Evolutionary conservation across 306 rosid species (phyloP).

Genomic region (Pyrus communis): DNA sequence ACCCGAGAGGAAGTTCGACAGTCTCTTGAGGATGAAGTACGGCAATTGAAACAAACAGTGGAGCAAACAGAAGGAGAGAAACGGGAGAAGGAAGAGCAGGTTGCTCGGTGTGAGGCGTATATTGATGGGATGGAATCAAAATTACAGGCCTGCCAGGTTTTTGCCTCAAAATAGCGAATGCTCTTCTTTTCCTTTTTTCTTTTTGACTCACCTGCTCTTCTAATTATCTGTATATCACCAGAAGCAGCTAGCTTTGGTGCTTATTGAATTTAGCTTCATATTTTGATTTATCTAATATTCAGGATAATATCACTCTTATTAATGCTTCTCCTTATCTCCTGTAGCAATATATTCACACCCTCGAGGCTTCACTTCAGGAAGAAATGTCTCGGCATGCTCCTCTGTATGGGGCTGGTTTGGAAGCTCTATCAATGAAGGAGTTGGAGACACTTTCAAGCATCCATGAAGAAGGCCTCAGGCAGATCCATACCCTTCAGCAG

Average conservation of each 20-base stretch:
- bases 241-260: neutral
- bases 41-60: slow-evolving; percentile 82
- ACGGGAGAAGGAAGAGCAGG: slow-evolving; percentile 93
- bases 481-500: slow-evolving; percentile 87
- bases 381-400: slow-evolving; percentile 99
- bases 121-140: slow-evolving; percentile 98
- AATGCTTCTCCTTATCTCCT: slow-evolving; percentile 19
- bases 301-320: slow-evolving; percentile 6
- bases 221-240: neutral
- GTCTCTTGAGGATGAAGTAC: slow-evolving; percentile 95
- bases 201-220: neutral
- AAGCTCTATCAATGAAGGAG: slow-evolving; percentile 89
- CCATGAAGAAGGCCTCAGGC: slow-evolving; percentile 95
- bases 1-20: slow-evolving; percentile 86
- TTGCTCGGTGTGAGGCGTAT: slow-evolving; percentile 91
- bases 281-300: neutral
- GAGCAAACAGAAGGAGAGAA: slow-evolving; percentile 96
- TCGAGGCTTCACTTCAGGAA: slow-evolving; percentile 86
- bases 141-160: slow-evolving; percentile 95
- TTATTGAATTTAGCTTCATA: slow-evolving; percentile 10
- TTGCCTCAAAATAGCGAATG: slow-evolving; percentile 10
- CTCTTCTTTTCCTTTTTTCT: slow-evolving; percentile 1
- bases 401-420: slow-evolving; percentile 89
- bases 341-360: slow-evolving; percentile 97
- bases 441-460: slow-evolving; percentile 84